Conservation (phyloP, 495 filamentous ascomycete genomes). For the Schizothecium vesticola region DNA sequence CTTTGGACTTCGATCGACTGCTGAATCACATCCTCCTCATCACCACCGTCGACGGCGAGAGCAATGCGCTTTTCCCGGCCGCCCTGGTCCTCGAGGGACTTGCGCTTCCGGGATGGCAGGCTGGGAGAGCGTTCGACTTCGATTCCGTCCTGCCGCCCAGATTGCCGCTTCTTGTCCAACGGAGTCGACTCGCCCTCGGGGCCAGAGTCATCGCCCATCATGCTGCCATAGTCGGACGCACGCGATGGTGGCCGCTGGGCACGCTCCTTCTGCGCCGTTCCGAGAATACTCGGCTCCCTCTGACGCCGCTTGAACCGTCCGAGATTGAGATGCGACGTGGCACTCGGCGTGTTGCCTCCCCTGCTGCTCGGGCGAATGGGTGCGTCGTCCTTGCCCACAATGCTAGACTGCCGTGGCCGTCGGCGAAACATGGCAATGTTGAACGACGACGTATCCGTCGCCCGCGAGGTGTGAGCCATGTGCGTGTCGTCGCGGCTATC, state of each 20-base stretch:
- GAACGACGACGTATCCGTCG: constrained; percentile 42
- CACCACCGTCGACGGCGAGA: constrained; percentile 10
- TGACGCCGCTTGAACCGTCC: constrained; percentile 41
- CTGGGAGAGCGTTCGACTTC: constrained; percentile 20
- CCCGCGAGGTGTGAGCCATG: constrained; percentile 27
- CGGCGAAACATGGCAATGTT: constrained; percentile 39
- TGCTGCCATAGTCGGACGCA: constrained; percentile 26
- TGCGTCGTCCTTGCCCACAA: constrained; percentile 39
- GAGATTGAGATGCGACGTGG: constrained; percentile 41
- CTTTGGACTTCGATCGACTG: constrained; percentile 30
- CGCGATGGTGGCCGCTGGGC: constrained; percentile 27
- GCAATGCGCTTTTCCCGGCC: constrained; percentile 23
- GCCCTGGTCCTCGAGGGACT: constrained; percentile 36
- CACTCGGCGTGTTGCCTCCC: constrained; percentile 40
- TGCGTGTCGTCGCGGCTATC: constrained; percentile 24
- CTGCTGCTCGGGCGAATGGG: constrained; percentile 46
- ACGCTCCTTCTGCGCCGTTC: constrained; percentile 35
- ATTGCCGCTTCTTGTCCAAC: constrained; percentile 31
- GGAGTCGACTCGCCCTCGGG: constrained; percentile 45
- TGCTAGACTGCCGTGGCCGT: constrained; percentile 42
- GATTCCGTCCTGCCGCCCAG: constrained; percentile 6
- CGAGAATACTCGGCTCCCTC: constrained; percentile 46
- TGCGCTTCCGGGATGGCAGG: constrained; percentile 39
- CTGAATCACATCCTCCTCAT: constrained; percentile 11
- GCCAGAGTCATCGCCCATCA: constrained; percentile 33